Evolutionary conservation across 345 rosid genomes (phyloP), one percentile per base, ranked within the genome.

Genomic region (Ceriops decandra): DNA sequence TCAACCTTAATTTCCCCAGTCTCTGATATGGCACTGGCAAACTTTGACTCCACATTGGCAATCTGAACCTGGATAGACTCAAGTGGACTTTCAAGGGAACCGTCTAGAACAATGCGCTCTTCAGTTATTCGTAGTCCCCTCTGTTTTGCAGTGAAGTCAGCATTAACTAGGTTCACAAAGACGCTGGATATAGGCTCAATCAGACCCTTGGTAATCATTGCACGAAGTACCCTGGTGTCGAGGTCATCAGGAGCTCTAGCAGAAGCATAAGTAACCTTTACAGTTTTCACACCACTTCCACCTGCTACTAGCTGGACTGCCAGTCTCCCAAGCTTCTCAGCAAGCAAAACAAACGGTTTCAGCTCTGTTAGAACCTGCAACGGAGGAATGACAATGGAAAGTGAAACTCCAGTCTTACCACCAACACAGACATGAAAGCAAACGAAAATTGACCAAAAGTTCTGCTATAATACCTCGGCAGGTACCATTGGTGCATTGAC

Each of bases 401-500:
- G 66, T 53, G 26, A 24, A 56, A 5, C 17, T 21, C 28, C 28
- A 11, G 28, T 7, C 28, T 10, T 6, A 22, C 16, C 17, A 56
- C 11, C 28, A 56, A 56, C 49, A 15, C 8, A 10, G 10, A n/a
- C 13, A 21, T 54, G 16, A 22, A 54, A 22, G 28, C 28, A 9
- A 54, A 21, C 59, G 22, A 65, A 53, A 64, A 57, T 11, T 24
- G 47, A 51, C 20, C 20, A 33, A n/a, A 60, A 60, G 56, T 26
- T 16, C 4, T 17, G 4, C 22, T 56, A 35, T 9, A 42, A 75
- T 82, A 85, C 96, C 91, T 90, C 91, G 56, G 97, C 96, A 71
- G 97, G 89, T 73, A 91, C 96, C 97, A 91, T 89, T 6, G 97
- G 93, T 26, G 97, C 97, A 80, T 91, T 91, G 77, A 91, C 96